Evolutionary conservation across 139 green algal genomes (phyloP).

Genomic region (Astrephomene gubernaculifera): DNA sequence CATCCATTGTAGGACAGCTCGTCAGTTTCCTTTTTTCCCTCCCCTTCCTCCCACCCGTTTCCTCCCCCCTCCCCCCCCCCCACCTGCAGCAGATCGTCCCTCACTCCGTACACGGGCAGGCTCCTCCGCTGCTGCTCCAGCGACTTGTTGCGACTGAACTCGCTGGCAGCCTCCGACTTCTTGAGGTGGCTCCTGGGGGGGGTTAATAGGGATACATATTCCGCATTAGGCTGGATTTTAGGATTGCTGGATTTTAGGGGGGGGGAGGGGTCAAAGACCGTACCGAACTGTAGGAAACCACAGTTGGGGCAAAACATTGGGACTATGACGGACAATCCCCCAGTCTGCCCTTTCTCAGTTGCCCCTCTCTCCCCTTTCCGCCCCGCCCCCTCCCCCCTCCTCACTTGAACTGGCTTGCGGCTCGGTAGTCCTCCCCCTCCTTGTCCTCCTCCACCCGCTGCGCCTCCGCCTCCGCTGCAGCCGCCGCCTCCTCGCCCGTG

Average conservation of each 20-base stretch:
- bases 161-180: slow-evolving; percentile 81
- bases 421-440: slow-evolving; percentile 64
- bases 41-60: neutral
- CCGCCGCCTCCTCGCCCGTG: slow-evolving; percentile 84
- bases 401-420: slow-evolving; percentile 74
- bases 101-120: slow-evolving; percentile 89
- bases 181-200: slow-evolving; percentile 83
- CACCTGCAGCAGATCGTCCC: slow-evolving; percentile 85
- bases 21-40: neutral
- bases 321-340: too few species aligned
- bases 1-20: too few species aligned
- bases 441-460: slow-evolving; percentile 43
- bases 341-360: too few species aligned
- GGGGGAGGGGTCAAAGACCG: too few species aligned
- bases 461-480: slow-evolving; percentile 64
- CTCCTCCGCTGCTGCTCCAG: slow-evolving; percentile 90
- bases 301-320: too few species aligned
- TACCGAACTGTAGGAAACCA: too few species aligned
- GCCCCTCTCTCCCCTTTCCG: neutral
- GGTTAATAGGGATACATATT: neutral
- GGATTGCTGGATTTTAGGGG: too few species aligned
- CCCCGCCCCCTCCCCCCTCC: neutral
- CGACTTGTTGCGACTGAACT: slow-evolving; percentile 93
- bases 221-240: too few species aligned
- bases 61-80: neutral